Evolutionary conservation across 2,329 filamentous ascomycete genomes (phyloP), one percentile per base, ranked within the genome.

Genomic region (Monilinia laxa): DNA sequence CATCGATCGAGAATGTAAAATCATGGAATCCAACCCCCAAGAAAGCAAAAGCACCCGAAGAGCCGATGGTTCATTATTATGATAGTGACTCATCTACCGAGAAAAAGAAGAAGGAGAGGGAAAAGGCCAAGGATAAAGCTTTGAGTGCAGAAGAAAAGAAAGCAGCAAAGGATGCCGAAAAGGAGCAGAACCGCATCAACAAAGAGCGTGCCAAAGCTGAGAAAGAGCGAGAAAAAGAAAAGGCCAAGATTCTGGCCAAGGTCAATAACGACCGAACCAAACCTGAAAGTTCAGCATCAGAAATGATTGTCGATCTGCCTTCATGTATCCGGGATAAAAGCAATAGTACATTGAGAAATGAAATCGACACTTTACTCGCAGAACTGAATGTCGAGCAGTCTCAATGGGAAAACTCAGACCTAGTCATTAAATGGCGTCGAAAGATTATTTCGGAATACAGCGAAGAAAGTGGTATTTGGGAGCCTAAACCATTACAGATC

Each of bases 251-350:
- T 10, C 78, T 93, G 28, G 86, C 86, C 3, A 87, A 91, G 69
- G 90, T 87, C 53, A 94, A 94, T 77, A 92, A 89, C 73, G 78
- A 88, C 12, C 86, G 87, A 62, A 87, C 85, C 0, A 87, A 92
- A 78, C 92, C 91, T 78, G 92, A 91, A 71, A 79, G 87, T 0
- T 90, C 90, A 0, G 85, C 87, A 0, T 84, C 84, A 0, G 90
- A 95, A 76, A 94, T 95, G 90, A 88, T 94, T 62, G 82, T 92
- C 1, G 85, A 91, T 71, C 79, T 94, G 31, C 84, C 90, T 0
- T 77, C 78, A 0, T 83, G 82, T 1, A 78, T 94, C 1, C 35
- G 60, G 1, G 55, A 58, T 35, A 51, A 60, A 38, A 77, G 83
- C 28, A 77, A 75, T 2, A 12, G 79, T 77, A 0, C 74, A 83